Conservation (phyloP, 345 rosid species). For the Alliaria petiolata region DNA sequence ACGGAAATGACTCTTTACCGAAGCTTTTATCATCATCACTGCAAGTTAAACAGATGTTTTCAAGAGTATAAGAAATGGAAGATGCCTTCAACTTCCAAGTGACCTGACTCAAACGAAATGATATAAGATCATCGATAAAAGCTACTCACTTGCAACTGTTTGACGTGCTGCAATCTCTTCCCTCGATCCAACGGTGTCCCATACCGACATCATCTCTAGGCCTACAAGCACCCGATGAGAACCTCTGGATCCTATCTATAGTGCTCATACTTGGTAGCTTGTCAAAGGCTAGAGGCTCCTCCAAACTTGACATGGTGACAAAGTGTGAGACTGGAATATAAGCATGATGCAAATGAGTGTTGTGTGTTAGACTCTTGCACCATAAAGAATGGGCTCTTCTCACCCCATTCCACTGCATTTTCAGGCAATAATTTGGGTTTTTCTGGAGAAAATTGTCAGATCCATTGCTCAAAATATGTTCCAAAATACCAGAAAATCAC, state of each 20-base stretch:
- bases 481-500: neutral
- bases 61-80: neutral
- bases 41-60: slow-evolving; percentile 27
- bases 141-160: slow-evolving; percentile 64
- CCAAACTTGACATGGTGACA: slow-evolving; percentile 85
- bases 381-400: slow-evolving; percentile 22
- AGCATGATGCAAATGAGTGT: slow-evolving; percentile 31
- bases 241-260: slow-evolving; percentile 75
- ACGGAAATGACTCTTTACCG: slow-evolving; percentile 59
- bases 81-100: neutral
- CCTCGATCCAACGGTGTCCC: slow-evolving; percentile 85
- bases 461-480: slow-evolving; percentile 18
- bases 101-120: too few species aligned
- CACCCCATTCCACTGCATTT: slow-evolving; percentile 30
- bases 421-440: slow-evolving; percentile 14
- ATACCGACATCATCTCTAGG: slow-evolving; percentile 66
- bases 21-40: slow-evolving; percentile 66
- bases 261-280: slow-evolving; percentile 93
- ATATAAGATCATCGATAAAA: neutral
- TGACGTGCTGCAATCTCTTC: slow-evolving; percentile 78
- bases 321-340: slow-evolving; percentile 37
- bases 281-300: slow-evolving; percentile 84
- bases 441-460: slow-evolving; percentile 33
- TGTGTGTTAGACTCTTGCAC: slow-evolving; percentile 19
- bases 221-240: slow-evolving; percentile 81